Percentiles rank a stretch among this genome's conserved stretches.
phyloP scores from a whole-genome alignment of 495 filamentous ascomycete genomes.

The Aspergillus hancockii region DNA sequence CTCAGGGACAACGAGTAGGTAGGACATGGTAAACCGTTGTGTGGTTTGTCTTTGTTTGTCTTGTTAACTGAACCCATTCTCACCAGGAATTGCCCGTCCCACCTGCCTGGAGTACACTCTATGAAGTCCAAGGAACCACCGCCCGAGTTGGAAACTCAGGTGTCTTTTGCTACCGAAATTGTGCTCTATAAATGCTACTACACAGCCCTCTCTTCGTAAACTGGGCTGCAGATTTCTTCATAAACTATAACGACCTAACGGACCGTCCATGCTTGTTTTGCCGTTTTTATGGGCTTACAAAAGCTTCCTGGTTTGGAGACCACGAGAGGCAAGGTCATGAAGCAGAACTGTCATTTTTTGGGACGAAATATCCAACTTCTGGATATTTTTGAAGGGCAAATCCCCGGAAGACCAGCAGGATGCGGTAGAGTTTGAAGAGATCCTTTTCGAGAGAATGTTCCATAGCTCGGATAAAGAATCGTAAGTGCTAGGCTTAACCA shows the following conservation, averaged over 20 bases:
- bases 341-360: not conserved
- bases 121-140: not conserved
- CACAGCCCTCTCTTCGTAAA: slow-evolving; percentile 41
- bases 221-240: slow-evolving; percentile 28
- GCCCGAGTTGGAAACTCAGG: slow-evolving; percentile 12
- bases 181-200: slow-evolving; percentile 39
- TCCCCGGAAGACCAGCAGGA: too few species aligned
- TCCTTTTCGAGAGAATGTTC: too few species aligned
- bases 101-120: not conserved
- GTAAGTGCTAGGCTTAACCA: too few species aligned
- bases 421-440: too few species aligned
- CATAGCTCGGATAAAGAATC: too few species aligned
- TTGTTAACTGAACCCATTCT: too few species aligned
- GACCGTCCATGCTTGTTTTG: slow-evolving; percentile 21
- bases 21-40: too few species aligned
- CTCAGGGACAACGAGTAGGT: too few species aligned
- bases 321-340: not conserved
- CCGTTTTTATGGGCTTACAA: slow-evolving; percentile 15
- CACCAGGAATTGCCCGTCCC: not conserved
- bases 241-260: not conserved
- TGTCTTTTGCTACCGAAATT: slow-evolving; percentile 46
- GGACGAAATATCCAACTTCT: too few species aligned
- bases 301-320: slow-evolving; percentile 24
- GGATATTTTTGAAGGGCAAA: too few species aligned
- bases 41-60: too few species aligned